Evolutionary conservation across 2,329 filamentous ascomycete species (phyloP).

Genomic region (Penicillium sp.): DNA sequence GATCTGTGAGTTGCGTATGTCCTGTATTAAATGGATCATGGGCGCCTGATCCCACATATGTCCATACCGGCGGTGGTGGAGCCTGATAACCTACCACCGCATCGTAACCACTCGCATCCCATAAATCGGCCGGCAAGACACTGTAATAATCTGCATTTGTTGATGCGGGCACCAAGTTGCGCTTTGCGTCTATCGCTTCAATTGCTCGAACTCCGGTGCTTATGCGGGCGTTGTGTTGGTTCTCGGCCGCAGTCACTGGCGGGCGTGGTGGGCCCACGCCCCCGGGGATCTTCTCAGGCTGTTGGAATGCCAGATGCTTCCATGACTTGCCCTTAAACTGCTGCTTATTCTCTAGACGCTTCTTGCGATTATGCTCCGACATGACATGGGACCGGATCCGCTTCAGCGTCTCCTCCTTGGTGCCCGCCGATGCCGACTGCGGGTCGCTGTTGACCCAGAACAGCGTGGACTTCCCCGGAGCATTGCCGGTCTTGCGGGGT

Average conservation of each 20-base stretch:
- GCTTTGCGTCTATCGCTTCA: conserved; percentile 7
- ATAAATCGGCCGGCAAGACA: conserved; percentile 5
- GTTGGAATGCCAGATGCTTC: conserved; percentile 35
- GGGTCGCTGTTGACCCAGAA: conserved; percentile 40
- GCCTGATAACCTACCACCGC: conserved; percentile 9
- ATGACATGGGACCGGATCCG: conserved; percentile 42
- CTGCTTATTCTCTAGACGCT: conserved; percentile 36
- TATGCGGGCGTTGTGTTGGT: conserved; percentile 3
- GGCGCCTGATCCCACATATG: conserved; percentile 29
- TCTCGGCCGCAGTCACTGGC: conserved; percentile 2
- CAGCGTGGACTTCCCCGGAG: conserved; percentile 31
- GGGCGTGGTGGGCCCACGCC: conserved; percentile 7
- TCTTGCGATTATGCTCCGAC: conserved; percentile 41
- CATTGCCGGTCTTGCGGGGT: conserved; percentile 30
- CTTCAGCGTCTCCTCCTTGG: conserved; percentile 37
- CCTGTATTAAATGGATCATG: conserved; percentile 34
- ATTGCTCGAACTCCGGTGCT: conserved; percentile 11
- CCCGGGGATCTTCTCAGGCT: conserved; percentile 22
- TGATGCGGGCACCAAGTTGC: conserved; percentile 13
- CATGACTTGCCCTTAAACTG: conserved; percentile 37
- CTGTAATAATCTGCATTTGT: conserved; percentile 8
- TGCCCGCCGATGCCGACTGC: conserved; percentile 34
- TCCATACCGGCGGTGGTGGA: conserved; percentile 19
- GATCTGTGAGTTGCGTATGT: conserved; percentile 34
- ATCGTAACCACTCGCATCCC: conserved; percentile 14